phyloP scores from a whole-genome alignment of 2,329 filamentous ascomycete species.

The Blastomyces parvus region DNA sequence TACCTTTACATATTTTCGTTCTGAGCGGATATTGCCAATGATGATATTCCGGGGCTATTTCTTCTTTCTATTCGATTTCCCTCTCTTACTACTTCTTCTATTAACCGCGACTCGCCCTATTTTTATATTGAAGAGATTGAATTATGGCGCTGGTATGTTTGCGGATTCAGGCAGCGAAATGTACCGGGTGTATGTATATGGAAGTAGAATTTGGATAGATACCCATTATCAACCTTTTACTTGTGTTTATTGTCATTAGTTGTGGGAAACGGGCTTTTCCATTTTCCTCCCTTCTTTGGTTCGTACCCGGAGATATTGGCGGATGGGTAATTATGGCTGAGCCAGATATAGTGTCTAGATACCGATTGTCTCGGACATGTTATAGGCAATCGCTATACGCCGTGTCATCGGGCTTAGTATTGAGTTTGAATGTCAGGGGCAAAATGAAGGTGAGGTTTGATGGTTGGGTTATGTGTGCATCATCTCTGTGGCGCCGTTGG shows the following conservation, averaged over 20 bases:
- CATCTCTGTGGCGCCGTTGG: background rate
- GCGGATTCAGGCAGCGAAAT: background rate
- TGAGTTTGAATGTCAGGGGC: background rate
- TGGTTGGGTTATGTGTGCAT: background rate
- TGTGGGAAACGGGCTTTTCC: background rate
- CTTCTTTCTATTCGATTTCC: background rate
- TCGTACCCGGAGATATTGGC: background rate
- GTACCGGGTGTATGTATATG: background rate
- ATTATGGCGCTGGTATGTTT: background rate
- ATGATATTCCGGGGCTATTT: background rate
- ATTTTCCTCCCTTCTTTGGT: background rate
- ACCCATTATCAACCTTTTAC: background rate
- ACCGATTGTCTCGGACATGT: background rate
- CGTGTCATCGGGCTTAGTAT: background rate
- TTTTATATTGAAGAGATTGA: background rate
- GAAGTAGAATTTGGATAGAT: conserved; percentile 7
- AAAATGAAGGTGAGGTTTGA: background rate
- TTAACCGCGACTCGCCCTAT: background rate
- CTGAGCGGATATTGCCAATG: background rate
- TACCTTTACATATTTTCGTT: background rate
- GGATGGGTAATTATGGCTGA: background rate
- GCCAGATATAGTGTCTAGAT: background rate
- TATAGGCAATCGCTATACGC: background rate
- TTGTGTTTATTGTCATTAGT: background rate
- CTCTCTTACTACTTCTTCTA: background rate